phyloP scores from a whole-genome alignment of 2,329 filamentous ascomycete species.

The Truncatella angustata region DNA sequence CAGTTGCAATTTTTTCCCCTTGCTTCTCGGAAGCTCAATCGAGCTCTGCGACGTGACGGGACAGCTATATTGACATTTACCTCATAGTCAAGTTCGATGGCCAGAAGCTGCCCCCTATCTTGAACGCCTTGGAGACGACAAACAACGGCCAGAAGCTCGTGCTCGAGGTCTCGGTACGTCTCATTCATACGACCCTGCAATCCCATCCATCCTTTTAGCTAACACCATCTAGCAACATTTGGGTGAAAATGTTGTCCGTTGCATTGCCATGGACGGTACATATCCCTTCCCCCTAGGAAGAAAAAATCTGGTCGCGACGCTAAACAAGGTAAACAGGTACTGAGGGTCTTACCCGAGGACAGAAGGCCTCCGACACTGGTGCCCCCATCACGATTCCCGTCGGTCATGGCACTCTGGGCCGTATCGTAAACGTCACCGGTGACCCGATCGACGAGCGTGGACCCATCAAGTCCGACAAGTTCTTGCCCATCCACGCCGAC shows the following conservation, averaged over 20 bases:
- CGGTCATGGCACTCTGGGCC: slow-evolving; percentile 87
- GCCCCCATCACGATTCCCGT: slow-evolving; percentile 95
- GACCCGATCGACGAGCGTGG: slow-evolving; percentile 99
- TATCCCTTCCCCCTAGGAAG: slow-evolving; percentile 19
- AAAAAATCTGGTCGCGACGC: slow-evolving; percentile 19
- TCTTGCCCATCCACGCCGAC: slow-evolving; percentile 88
- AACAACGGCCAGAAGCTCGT: slow-evolving; percentile 94
- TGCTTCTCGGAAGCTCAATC: slow-evolving; percentile 5
- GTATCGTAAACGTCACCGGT: slow-evolving; percentile 99
- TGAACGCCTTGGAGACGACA: slow-evolving; percentile 89
- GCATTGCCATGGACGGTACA: slow-evolving; percentile 99
- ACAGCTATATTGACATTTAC: slow-evolving; percentile 23
- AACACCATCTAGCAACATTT: slow-evolving; percentile 79
- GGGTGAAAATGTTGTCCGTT: slow-evolving; percentile 97
- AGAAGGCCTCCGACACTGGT: slow-evolving; percentile 82
- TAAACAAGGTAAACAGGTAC: slow-evolving; percentile 67
- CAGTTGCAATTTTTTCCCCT: slow-evolving; percentile 49
- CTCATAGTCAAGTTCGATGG: slow-evolving; percentile 89
- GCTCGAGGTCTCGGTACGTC: slow-evolving; percentile 88
- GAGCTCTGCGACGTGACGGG: neutral
- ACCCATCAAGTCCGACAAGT: slow-evolving; percentile 91
- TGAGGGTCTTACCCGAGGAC: slow-evolving; percentile 97
- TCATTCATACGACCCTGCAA: slow-evolving; percentile 6
- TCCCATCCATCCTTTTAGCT: slow-evolving; percentile 32
- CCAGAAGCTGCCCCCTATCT: slow-evolving; percentile 91